These are phyloP conservation scores for Pichia occidentalis DNA, from an alignment of 805 yeast species.

Conservation along the genomic window DNA sequence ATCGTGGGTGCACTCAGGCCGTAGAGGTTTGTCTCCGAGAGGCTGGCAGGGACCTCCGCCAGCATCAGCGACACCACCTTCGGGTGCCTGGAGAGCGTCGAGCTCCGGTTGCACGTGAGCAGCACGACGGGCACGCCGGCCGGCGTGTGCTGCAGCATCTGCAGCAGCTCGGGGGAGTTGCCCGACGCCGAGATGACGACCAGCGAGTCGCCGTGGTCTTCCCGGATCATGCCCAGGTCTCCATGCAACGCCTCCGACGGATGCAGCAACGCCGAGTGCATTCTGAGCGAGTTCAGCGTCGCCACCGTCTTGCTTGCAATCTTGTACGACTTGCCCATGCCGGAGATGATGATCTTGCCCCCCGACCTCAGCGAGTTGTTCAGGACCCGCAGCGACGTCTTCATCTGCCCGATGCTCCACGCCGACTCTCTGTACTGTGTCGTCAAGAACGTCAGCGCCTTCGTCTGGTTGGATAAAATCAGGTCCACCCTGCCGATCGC, in stretches of 20 bases:
- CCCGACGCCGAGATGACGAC: conserved; percentile 76
- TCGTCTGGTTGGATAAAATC: conserved; percentile 40
- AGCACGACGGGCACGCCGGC: conserved; percentile 46
- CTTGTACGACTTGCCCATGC: conserved; percentile 81
- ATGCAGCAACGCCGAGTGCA: conserved; percentile 62
- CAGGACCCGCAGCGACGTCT: conserved; percentile 37
- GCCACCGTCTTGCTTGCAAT: conserved; percentile 76
- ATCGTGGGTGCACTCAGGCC: conserved; percentile 88
- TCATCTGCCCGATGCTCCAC: conserved; percentile 40
- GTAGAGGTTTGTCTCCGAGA: conserved; percentile 56
- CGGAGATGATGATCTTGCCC: conserved; percentile 71
- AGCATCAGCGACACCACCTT: conserved; percentile 47
- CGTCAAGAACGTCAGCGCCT: conserved; percentile 40
- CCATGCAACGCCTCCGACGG: conserved; percentile 91
- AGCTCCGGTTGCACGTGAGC: conserved; percentile 55
- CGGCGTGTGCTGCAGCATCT: conserved; percentile 53
- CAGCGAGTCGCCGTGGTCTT: conserved; percentile 48
- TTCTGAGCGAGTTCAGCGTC: conserved; percentile 72
- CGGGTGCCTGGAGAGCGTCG: conserved; percentile 46
- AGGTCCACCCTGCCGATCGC: conserved; percentile 31
- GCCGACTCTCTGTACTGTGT: conserved; percentile 39
- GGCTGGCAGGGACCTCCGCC: conserved; percentile 53
- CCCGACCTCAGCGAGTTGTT: conserved; percentile 37
- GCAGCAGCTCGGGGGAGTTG: conserved; percentile 66
- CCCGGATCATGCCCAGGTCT: conserved; percentile 67